Percentiles rank a stretch among this genome's conserved stretches.
phyloP scores from a whole-genome alignment of 306 rosid genomes.

The Quillaja saponaria region DNA sequence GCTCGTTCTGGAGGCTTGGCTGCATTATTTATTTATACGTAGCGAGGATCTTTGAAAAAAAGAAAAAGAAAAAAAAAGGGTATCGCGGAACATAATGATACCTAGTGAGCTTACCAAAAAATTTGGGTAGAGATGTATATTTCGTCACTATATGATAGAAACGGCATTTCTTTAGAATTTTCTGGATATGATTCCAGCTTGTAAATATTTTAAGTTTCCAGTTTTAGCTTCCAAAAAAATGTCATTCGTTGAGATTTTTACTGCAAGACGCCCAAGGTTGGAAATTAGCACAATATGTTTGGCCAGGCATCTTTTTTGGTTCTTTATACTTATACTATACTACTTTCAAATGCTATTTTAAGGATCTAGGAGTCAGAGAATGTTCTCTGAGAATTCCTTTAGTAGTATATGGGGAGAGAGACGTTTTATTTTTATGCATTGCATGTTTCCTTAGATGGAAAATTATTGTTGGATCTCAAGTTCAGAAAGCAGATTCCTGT shows the following conservation, averaged over 20 bases:
- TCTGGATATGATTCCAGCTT: background rate
- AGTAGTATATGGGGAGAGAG: constrained; percentile 6
- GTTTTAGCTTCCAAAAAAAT: background rate
- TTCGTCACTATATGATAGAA: constrained; percentile 5
- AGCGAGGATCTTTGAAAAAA: too few species aligned
- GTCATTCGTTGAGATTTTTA: background rate
- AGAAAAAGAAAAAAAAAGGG: too few species aligned
- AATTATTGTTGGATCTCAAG: constrained; percentile 1
- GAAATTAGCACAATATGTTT: constrained; percentile 1
- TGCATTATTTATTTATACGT: too few species aligned
- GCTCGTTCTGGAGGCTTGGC: background rate
- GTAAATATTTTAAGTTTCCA: background rate
- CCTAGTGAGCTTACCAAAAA: too few species aligned
- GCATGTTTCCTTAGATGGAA: background rate
- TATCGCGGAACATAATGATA: too few species aligned
- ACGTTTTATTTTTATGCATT: constrained; percentile 10
- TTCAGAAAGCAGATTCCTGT: background rate
- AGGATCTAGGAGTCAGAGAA: background rate
- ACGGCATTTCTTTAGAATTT: background rate
- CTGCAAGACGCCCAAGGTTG: background rate
- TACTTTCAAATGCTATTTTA: background rate
- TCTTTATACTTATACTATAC: constrained; percentile 1
- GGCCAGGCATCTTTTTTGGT: constrained; percentile 5
- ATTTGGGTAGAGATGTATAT: too few species aligned
- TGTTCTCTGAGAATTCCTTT: background rate